Conservation (phyloP, 345 rosid genomes). For the Melaleuca alternifolia region DNA sequence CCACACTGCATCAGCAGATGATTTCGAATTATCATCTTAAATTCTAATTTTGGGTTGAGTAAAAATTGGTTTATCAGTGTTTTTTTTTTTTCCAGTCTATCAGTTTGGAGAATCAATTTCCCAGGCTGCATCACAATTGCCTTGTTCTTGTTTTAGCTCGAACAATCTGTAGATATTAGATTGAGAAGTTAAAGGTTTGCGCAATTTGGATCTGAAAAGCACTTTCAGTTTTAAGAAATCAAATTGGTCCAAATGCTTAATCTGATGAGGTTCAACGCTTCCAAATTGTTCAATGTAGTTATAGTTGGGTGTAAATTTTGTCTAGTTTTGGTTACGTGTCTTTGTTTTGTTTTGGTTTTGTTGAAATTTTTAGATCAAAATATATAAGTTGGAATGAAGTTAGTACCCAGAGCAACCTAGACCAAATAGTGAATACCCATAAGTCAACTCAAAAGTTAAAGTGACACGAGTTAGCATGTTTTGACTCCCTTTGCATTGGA, state of each 20-base stretch:
- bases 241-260: not conserved
- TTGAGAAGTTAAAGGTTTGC: not conserved
- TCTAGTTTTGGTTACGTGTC: not conserved
- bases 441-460: not conserved
- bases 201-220: not conserved
- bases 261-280: not conserved
- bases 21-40: not conserved
- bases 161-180: not conserved
- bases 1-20: not conserved
- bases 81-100: not conserved
- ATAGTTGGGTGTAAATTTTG: not conserved
- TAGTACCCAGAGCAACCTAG: not conserved
- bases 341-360: not conserved
- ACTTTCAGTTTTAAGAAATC: not conserved
- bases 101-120: not conserved
- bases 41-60: not conserved
- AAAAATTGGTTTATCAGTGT: not conserved
- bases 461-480: not conserved
- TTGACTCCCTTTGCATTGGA: not conserved
- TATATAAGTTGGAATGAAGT: not conserved
- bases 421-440: not conserved
- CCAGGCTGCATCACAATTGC: not conserved
- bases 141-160: not conserved
- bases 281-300: not conserved
- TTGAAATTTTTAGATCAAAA: not conserved